Evolutionary conservation across 2,329 filamentous ascomycete species (phyloP), one percentile per base, ranked within the genome.

Genomic region (Pseudogymnoascus sp.): DNA sequence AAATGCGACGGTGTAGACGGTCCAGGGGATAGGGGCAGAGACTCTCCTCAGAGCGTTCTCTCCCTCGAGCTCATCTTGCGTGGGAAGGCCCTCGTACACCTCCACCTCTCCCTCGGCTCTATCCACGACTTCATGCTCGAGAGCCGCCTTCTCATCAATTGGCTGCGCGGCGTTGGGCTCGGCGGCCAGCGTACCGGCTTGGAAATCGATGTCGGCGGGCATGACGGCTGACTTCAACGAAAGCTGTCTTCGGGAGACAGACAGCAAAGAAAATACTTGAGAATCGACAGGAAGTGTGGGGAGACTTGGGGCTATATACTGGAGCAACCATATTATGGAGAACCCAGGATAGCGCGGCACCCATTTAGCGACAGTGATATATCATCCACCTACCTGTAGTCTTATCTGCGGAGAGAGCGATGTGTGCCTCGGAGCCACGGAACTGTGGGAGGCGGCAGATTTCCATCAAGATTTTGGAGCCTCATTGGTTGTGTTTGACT

Each of bases 1-100:
- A 66, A 87, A 83, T 1, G 81, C 83, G 60, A 88, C 77, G 5
- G 80, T 84, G 58, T 70, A 72, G 13, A 66, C 68, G 7, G 37
- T 61, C 65, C 61, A 69, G 39, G 68, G 67, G 29, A 71, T 69
- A n/a, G 26, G 26, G 21, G 57, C 62, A 9, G 62, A 47, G 17
- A 64, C 39, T 61, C 61, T 63, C 31, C 41, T 60, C 41, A 63
- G 44, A 26, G 61, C 40, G 17, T 58, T 7, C 36, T 36, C 33
- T 26, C 57, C 57, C n/a, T 44, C 47, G n/a, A 63, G 44, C 44
- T 63, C 61, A 31, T 63, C 61, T 13, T 36, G 33, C n/a, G 61
- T 63, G 13, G 62, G 62, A 31, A 41, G 26, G 26, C n/a, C 36
- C 17, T 41, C 47, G 5, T 64, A 40, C 36, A 59, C 36, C 24